phyloP scores from a whole-genome alignment of 108 stramenopile genomes.

The Nannochloropsis salina region DNA sequence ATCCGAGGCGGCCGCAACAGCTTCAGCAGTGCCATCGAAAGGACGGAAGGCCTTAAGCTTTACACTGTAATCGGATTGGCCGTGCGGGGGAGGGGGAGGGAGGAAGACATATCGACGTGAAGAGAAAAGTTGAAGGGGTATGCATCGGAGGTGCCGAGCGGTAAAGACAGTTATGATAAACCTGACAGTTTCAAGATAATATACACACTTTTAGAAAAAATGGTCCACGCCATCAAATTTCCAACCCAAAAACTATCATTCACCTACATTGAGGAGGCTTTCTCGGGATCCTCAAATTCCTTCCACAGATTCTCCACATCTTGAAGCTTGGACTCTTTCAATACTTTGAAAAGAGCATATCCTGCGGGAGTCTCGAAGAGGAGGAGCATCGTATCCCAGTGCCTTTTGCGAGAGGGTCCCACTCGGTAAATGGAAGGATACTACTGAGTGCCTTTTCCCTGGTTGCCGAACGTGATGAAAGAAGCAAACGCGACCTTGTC shows the following conservation, averaged over 20 bases:
- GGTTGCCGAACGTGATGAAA: no score
- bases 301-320: conserved; percentile 85
- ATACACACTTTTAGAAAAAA: no score
- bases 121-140: background rate
- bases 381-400: conserved; percentile 70
- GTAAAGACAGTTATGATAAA: background rate
- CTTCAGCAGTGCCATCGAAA: conserved; percentile 92
- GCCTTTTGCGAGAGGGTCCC: background rate
- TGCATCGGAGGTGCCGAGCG: background rate
- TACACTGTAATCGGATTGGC: conserved; percentile 37
- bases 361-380: conserved; percentile 98
- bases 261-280: conserved; percentile 61
- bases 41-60: conserved; percentile 86
- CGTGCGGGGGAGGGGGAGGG: background rate
- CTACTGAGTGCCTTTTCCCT: background rate
- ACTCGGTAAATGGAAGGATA: background rate
- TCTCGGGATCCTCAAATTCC: conserved; percentile 72
- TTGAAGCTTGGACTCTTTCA: conserved; percentile 55
- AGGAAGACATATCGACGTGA: background rate
- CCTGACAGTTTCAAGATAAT: no score
- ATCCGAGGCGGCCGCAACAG: conserved; percentile 87
- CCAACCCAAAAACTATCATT: background rate
- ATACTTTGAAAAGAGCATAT: conserved; percentile 93
- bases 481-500: no score
- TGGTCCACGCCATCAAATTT: background rate